phyloP scores from a whole-genome alignment of 2,329 filamentous ascomycete species.

The Nannizzia gypsea region DNA sequence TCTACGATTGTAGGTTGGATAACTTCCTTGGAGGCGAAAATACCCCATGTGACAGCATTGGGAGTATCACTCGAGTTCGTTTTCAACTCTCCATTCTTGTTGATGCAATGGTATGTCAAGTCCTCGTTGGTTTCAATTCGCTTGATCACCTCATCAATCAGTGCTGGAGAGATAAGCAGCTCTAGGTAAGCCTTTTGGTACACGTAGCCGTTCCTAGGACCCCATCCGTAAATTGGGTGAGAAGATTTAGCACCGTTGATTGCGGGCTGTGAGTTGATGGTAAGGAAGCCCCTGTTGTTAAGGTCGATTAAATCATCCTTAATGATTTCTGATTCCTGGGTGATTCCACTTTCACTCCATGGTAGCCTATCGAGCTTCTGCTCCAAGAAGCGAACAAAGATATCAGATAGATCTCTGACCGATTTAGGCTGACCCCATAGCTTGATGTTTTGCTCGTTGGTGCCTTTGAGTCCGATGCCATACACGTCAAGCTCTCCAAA shows the following conservation, averaged over 20 bases:
- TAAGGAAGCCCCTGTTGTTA: constrained; percentile 77
- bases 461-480: constrained; percentile 83
- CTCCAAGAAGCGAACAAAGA: constrained; percentile 77
- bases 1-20: constrained; percentile 99
- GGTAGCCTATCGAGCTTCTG: constrained; percentile 71
- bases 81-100: constrained; percentile 65
- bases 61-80: constrained; percentile 78
- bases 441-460: constrained; percentile 90
- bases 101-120: constrained; percentile 89
- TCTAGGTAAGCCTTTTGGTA: constrained; percentile 98
- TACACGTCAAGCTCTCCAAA: constrained; percentile 94
- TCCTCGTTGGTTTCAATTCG: constrained; percentile 68
- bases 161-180: constrained; percentile 67
- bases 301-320: constrained; percentile 64
- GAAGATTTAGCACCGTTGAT: constrained; percentile 83
- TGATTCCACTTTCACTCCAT: constrained; percentile 87
- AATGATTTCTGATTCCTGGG: constrained; percentile 68
- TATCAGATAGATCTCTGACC: constrained; percentile 64
- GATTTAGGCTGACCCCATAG: constrained; percentile 81
- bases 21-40: constrained; percentile 97
- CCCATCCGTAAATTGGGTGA: constrained; percentile 84
- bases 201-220: constrained; percentile 85
- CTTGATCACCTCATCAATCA: constrained; percentile 64
- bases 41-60: constrained; percentile 98
- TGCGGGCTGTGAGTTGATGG: constrained; percentile 94